These are phyloP conservation scores for Amanita muscaria DNA, from an alignment of 768 basidiomycete genomes.

Conservation along the genomic window DNA sequence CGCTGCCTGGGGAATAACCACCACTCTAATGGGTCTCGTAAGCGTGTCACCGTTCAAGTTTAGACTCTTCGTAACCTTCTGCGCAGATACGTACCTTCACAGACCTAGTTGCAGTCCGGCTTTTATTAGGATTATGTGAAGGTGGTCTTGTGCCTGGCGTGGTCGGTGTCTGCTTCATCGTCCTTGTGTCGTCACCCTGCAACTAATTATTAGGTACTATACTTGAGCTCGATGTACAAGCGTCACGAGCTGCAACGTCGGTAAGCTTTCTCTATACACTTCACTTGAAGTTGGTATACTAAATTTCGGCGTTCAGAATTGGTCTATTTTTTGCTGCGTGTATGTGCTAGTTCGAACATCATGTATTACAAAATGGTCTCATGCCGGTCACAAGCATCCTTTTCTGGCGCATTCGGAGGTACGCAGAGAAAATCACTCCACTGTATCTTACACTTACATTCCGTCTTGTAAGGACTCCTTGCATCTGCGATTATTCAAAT, in stretches of 20 bases:
- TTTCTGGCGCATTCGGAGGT: conserved; percentile 65
- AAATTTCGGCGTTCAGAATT: conserved; percentile 26
- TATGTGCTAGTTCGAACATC: conserved; percentile 16
- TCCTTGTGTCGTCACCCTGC: background rate
- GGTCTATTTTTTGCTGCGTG: conserved; percentile 57
- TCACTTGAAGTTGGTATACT: background rate
- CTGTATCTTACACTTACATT: background rate
- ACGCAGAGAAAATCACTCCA: background rate
- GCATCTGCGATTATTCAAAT: conserved; percentile 55
- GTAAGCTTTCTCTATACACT: conserved; percentile 19
- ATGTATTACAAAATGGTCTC: background rate
- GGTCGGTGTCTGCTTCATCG: conserved; percentile 19
- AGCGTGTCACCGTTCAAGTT: background rate
- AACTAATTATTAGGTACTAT: conserved; percentile 31
- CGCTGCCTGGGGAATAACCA: conserved; percentile 45
- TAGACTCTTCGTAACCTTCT: background rate
- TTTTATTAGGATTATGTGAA: conserved; percentile 56
- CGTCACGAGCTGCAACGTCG: conserved; percentile 53
- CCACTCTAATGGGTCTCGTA: conserved; percentile 39
- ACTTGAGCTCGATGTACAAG: conserved; percentile 52
- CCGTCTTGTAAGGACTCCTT: conserved; percentile 49
- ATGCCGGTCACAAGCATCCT: conserved; percentile 30
- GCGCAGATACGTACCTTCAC: conserved; percentile 39
- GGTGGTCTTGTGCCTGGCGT: conserved; percentile 61
- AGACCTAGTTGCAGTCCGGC: conserved; percentile 51